Conservation (phyloP, 805 yeast species). For the Candida wancherniae region DNA sequence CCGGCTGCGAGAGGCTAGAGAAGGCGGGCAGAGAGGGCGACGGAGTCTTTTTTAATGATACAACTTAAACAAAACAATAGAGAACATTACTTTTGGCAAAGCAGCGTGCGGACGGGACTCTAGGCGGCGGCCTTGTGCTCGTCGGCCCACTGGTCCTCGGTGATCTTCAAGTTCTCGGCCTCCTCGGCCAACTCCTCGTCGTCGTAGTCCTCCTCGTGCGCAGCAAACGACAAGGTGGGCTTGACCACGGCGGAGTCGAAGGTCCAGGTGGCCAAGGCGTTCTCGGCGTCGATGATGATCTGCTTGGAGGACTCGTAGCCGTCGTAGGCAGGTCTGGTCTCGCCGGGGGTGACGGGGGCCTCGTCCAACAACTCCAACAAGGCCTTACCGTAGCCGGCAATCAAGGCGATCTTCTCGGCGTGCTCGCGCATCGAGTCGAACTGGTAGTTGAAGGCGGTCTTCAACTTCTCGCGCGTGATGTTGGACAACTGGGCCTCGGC, state of each 20-base stretch:
- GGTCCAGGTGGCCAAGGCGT: conserved; percentile 80
- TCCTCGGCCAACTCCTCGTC: conserved; percentile 42
- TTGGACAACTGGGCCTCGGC: conserved; percentile 90
- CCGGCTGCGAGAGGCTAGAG: too few relatives aligned
- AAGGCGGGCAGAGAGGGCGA: too few relatives aligned
- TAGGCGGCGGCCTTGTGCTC: conserved; percentile 16
- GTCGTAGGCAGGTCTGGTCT: conserved; percentile 83
- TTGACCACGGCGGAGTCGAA: conserved; percentile 76
- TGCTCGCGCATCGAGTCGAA: conserved; percentile 82
- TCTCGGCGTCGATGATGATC: conserved; percentile 80
- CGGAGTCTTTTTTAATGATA: too few relatives aligned
- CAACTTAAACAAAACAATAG: too few relatives aligned
- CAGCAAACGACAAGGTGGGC: conserved; percentile 65
- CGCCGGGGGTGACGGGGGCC: conserved; percentile 86
- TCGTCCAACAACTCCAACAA: conserved; percentile 78
- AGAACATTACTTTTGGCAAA: too few relatives aligned
- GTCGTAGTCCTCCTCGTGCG: conserved; percentile 51
- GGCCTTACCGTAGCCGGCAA: conserved; percentile 89
- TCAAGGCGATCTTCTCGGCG: conserved; percentile 78
- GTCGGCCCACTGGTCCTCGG: conserved; percentile 19
- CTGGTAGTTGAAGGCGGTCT: conserved; percentile 79
- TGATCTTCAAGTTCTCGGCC: conserved; percentile 44
- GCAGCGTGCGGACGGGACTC: too few relatives aligned
- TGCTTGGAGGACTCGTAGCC: conserved; percentile 88
- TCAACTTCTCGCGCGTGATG: conserved; percentile 81